Percentiles rank a stretch among this genome's conserved stretches.
These are phyloP conservation scores for Haplosporangium sp. DNA, from an alignment of 371 early-diverging fungal genomes.

Conservation along the genomic window DNA sequence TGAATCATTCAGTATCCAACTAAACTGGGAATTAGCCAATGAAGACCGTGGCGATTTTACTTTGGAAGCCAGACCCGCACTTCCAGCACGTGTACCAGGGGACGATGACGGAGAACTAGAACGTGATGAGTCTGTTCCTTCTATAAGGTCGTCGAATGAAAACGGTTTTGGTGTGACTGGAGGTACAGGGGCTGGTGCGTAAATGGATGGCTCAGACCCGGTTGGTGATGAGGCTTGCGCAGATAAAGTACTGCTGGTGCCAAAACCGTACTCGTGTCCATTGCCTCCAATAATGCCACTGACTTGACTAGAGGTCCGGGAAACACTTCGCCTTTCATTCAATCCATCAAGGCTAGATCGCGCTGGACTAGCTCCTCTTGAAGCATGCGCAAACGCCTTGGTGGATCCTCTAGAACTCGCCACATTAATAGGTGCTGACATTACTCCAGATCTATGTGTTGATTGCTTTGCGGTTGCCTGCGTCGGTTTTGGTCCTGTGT, in stretches of 20 bases:
- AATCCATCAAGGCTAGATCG: constrained; percentile 12
- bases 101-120: constrained; percentile 10
- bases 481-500: not conserved
- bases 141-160: constrained; percentile 52
- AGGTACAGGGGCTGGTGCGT: not conserved
- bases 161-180: constrained; percentile 37
- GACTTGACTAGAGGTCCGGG: constrained; percentile 17
- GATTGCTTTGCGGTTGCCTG: constrained; percentile 1
- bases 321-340: constrained; percentile 10
- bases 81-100: not conserved
- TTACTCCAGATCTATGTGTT: not conserved
- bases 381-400: not conserved
- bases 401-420: not conserved
- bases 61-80: constrained; percentile 11
- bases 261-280: constrained; percentile 9
- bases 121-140: constrained; percentile 9
- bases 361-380: constrained; percentile 3
- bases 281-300: not conserved
- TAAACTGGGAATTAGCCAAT: constrained; percentile 46
- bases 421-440: not conserved
- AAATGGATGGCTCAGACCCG: not conserved
- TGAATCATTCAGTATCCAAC: constrained; percentile 48
- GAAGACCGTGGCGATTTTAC: constrained; percentile 48
- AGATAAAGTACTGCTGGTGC: not conserved
- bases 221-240: not conserved